Base-by-base conservation (phyloP, 441 rosid species). In the Syzygium syzygioides region DNA sequence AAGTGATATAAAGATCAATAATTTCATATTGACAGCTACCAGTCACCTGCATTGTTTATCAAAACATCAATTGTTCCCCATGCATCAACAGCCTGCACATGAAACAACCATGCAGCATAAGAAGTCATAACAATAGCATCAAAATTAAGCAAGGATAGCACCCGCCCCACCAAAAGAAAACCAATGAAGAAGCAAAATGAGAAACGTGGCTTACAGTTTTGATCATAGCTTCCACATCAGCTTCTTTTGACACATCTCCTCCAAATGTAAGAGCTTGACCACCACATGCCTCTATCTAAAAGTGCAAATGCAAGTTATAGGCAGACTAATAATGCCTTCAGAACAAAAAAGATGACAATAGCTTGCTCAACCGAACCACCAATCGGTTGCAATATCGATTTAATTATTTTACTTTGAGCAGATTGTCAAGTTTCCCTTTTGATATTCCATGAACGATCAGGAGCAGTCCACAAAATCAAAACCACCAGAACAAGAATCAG, bases 1-100 rank as follows among this genome's bases (percentile, higher is more conserved):
- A 17, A 87, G 50, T 10, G 41, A 50, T 15, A 85, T 30, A 55
- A 54, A 64, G 84, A 34, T 32, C 34, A 26, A 32, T 9, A 60
- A 54, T 28, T 84, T 56, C 12, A 30, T 80, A 10, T 52, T 34
- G 53, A 55, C 26, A 71, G n/a, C 15, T 68, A 56, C 62, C 3
- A 91, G 12, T 26, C 86, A 97, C 99, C 99, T 91, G 99, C 99
- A 92, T 97, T 98, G 92, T 98, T 98, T 83, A 98, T 88, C 92
- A 98, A 92, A 41, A 98, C 91, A 90, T 98, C 99, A 90, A 98
- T 93, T 3, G 99, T 98, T 92, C 99, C 99, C 98, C 99, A 98
- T 54, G 94, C 93, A 92, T 96, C 98, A 88, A 94, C 91, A 89
- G 98, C 99, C 99, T 98, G 95, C 88, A 91, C 80, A 88, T 56